Base-by-base conservation (phyloP, 768 basidiomycete species). In the Suillus sp. region DNA sequence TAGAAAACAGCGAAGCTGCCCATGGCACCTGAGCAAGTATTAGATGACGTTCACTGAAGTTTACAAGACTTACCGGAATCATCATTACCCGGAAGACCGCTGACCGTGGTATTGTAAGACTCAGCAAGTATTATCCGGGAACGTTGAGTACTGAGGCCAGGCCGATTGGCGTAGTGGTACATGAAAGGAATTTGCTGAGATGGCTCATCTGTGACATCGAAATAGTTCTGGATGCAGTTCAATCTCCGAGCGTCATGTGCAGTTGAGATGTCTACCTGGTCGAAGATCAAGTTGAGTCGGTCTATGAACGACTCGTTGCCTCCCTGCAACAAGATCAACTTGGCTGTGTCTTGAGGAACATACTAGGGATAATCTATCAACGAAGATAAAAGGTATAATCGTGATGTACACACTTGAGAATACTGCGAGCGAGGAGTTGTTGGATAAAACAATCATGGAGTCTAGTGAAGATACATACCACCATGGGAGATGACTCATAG, bases 161-260 rank as follows among this genome's bases (percentile, higher is more conserved):
- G 86, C 2, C 78, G 76, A 69, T 87, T 82, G 2, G 84, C 86
- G 66, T 89, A 89, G 73, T 89, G 86, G 67, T 87, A 88, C 86
- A 88, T 88, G 72, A 81, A 86, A 1, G 86, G 86, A 67, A 89
- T 88, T 66, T 87, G 86, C 66, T 87, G 85, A 3, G 86, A 87
- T 0, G 86, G 86, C 67, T 89, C 87, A 68, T 89, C 80, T 10
- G 86, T 86, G 0, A 80, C 77, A 62, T 88, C 87, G 65, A 88
- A 88, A 71, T 86, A 89, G 45, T 78, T 77, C 82, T 87, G 57
- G 25, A 45, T 42, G 18, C 4, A 22, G n/a, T 20, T 14, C 32
- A 48, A 55, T 22, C 14, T 59, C 50, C 4, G 14, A 27, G 22
- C 38, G 4, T 42, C 10, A 25, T 25, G n/a, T 27, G 22, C 43